Evolutionary conservation across 2,329 filamentous ascomycete genomes (phyloP), one percentile per base, ranked within the genome.

Genomic region (Gliomastix tumulicola): DNA sequence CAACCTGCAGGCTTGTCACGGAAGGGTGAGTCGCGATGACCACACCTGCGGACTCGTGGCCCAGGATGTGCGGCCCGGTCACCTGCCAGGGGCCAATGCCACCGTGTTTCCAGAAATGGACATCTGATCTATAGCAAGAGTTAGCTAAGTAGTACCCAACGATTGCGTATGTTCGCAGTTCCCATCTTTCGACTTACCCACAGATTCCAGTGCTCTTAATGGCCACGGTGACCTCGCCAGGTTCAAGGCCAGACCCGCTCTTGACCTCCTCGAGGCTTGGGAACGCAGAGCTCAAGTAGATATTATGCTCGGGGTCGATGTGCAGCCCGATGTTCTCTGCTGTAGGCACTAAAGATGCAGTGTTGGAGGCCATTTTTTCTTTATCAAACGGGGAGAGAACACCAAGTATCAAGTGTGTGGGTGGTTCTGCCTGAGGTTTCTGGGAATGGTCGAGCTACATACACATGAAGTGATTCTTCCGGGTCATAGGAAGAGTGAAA

Each of bases 61-160:
- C 78, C 30, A 83, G 66, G 35, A 82, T 79, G 47, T 76, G 79
- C 44, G 81, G 74, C 16, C 72, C 71, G 40, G 78, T 68, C 10
- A 84, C 71, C 2, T 75, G 66, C 3, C 84, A 63, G 3, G 69
- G 66, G 3, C 81, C 80, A 47, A 84, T 84, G 11, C 69, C 60
- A 18, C 80, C 80, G 1, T 66, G 62, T 46, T 78, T 77, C 79
- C 79, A 84, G 46, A 82, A 79, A 51, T 84, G 79, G 43, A 84
- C 71, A 47, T 84, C 79, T 1, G 78, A 28, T n/a, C 25, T 28
- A 13, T 16, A n/a, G n/a, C n/a, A n/a, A n/a, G n/a, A n/a, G n/a
- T n/a, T n/a, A n/a, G n/a, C n/a, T n/a, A n/a, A n/a, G n/a, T n/a
- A n/a, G n/a, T n/a, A n/a, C n/a, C n/a, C n/a, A n/a, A n/a, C n/a